These are phyloP conservation scores for Byssothecium circinans DNA, from an alignment of 2,329 filamentous ascomycete genomes.

Conservation along the genomic window DNA sequence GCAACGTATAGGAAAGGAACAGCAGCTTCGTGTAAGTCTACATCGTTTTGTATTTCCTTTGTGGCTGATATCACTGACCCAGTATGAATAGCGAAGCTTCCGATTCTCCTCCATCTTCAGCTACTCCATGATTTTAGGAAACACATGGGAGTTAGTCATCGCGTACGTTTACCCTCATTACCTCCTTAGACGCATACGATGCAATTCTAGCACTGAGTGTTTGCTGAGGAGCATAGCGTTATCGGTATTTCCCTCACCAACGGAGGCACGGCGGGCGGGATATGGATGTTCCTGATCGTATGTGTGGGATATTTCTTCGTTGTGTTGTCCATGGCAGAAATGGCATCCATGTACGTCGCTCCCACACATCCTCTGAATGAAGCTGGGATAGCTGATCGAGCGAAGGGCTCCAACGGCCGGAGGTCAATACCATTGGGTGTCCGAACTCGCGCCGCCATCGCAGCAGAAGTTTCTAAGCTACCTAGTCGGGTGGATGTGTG, in stretches of 20 bases:
- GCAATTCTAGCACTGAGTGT: background rate
- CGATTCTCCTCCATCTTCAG: constrained; percentile 20
- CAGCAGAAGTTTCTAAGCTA: constrained; percentile 46
- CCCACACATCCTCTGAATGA: too few relatives aligned
- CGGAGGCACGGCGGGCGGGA: constrained; percentile 30
- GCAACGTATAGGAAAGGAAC: constrained; percentile 27
- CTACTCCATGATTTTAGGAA: constrained; percentile 18
- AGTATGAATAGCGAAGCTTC: constrained; percentile 23
- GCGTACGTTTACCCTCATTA: constrained; percentile 8
- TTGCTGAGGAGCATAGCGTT: constrained; percentile 1
- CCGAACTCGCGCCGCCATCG: constrained; percentile 40
- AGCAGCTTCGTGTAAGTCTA: constrained; percentile 18
- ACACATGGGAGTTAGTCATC: constrained; percentile 23
- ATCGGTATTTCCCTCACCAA: constrained; percentile 17
- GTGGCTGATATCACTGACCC: background rate
- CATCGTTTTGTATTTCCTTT: background rate
- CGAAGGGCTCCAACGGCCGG: constrained; percentile 25
- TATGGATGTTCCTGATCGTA: constrained; percentile 29
- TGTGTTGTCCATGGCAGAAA: constrained; percentile 28
- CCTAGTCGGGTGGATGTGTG: constrained; percentile 41
- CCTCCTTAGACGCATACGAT: background rate
- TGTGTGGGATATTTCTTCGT: constrained; percentile 25
- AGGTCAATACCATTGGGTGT: constrained; percentile 32
- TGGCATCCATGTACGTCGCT: constrained; percentile 24
- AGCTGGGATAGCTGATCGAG: constrained; percentile 23